phyloP scores from a whole-genome alignment of 2,329 filamentous ascomycete species.

The Tolypocladium tropicale region DNA sequence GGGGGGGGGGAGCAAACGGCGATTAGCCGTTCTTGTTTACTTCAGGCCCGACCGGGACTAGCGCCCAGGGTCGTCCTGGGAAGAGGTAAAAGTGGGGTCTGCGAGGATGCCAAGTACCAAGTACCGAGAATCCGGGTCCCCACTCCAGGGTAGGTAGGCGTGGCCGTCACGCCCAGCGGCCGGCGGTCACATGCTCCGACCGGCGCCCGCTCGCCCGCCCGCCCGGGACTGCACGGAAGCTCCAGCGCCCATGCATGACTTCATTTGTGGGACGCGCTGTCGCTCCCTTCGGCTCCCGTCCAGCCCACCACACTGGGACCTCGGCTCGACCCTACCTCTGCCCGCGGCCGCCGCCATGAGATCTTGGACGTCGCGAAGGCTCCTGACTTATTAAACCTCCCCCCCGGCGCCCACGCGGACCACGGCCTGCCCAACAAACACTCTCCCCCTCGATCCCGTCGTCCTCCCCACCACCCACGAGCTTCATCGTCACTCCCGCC shows the following conservation, averaged over 20 bases:
- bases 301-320: not conserved
- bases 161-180: too few relatives aligned
- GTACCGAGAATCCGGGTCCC: too few relatives aligned
- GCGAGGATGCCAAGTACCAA: too few relatives aligned
- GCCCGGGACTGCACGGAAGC: not conserved
- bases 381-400: not conserved
- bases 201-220: not conserved
- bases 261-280: not conserved
- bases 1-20: too few relatives aligned
- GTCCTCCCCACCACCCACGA: not conserved
- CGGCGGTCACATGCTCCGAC: not conserved
- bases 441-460: not conserved
- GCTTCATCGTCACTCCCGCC: not conserved
- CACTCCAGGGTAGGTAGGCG: not conserved
- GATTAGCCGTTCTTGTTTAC: conserved; percentile 16
- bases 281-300: not conserved
- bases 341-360: not conserved
- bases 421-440: not conserved
- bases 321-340: not conserved
- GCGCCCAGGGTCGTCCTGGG: conserved; percentile 1
- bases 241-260: too few relatives aligned
- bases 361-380: not conserved
- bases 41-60: conserved; percentile 14
- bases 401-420: not conserved
- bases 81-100: not conserved